Base-by-base conservation (phyloP, 805 yeast genomes). In the Candida verbasci region DNA sequence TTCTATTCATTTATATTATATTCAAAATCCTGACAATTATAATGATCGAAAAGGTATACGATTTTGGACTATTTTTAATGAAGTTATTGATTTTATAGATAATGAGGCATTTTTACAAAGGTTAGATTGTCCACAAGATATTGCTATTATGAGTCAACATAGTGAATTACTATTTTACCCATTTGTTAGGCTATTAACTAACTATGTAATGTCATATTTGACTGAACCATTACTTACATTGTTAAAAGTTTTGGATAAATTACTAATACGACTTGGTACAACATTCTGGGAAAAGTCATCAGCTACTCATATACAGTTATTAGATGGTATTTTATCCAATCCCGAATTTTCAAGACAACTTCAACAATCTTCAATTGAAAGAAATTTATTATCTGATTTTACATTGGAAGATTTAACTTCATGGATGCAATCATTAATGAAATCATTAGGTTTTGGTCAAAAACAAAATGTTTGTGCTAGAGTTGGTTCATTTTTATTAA, bases 301-400 rank as follows among this genome's bases (percentile, higher is more conserved):
- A 1, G 86, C 85, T 0, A 72, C 63, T 41, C 74, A 72, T 41
- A 68, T 65, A 20, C 78, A 77, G 41, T 62, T 80, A 29, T 54
- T 83, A 35, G 88, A 82, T 44, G 68, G 78, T 12, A 63, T 82
- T 1, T 67, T 82, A 31, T 72, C 72, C 14, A 79, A 74, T 46
- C 78, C 80, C 1, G 57, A 64, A 31, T 78, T 67, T 45, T 48
- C 62, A 1, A 58, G 56, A 12, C 60, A 55, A 35, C 49, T 80
- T 20, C 33, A 30, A 15, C 17, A 29, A 17, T 34, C 38, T 5
- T 21, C 43, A 6, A 22, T 17, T 9, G 43, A 39, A 6, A 26
- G 20, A 12, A 22, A 23, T 22, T 17, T 18, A 8, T 12, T 34
- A 7, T 24, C 22, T 25, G 41, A 37, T 23, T 35, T 17, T 12